These are phyloP conservation scores for Oryza glumipatula DNA, from an alignment of 176 grass and related monocot species.

Conservation along the genomic window DNA sequence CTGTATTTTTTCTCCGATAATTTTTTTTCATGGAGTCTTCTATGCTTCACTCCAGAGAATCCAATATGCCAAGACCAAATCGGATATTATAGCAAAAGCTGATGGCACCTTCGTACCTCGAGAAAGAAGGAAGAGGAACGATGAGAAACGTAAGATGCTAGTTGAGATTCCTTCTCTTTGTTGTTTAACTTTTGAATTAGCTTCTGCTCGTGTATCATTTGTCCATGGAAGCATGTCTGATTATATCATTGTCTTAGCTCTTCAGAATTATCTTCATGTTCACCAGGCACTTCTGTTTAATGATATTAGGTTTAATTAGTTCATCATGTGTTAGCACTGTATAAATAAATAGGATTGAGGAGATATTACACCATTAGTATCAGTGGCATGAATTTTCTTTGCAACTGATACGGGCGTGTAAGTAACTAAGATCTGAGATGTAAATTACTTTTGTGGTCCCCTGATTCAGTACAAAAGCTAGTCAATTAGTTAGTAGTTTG, in stretches of 20 bases:
- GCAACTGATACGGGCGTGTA: not conserved
- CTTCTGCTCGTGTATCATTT: not conserved
- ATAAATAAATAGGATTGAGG: conserved; percentile 16
- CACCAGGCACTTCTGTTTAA: conserved; percentile 3
- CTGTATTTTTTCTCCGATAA: conserved; percentile 20
- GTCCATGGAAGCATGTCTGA: not conserved
- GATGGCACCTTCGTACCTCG: conserved; percentile 90
- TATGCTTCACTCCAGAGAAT: conserved; percentile 74
- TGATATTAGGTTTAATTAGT: not conserved
- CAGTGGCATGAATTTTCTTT: not conserved
- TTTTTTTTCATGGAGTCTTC: conserved; percentile 40
- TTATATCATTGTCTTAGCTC: conserved; percentile 21
- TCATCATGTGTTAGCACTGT: not conserved
- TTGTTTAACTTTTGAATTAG: conserved; percentile 11
- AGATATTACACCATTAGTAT: not conserved
- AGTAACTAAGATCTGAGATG: not conserved
- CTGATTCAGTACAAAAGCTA: conserved; percentile 15
- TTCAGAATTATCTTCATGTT: not conserved
- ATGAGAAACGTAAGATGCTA: conserved; percentile 70
- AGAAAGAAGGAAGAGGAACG: conserved; percentile 80
- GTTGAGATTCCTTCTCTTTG: conserved; percentile 20
- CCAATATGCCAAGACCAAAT: conserved; percentile 99
- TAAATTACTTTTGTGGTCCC: not conserved
- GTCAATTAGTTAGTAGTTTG: not conserved
- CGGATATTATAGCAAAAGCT: conserved; percentile 87